Evolutionary conservation across 2,329 filamentous ascomycete genomes (phyloP), one percentile per base, ranked within the genome.

Genomic region (Myriangium duriaei): DNA sequence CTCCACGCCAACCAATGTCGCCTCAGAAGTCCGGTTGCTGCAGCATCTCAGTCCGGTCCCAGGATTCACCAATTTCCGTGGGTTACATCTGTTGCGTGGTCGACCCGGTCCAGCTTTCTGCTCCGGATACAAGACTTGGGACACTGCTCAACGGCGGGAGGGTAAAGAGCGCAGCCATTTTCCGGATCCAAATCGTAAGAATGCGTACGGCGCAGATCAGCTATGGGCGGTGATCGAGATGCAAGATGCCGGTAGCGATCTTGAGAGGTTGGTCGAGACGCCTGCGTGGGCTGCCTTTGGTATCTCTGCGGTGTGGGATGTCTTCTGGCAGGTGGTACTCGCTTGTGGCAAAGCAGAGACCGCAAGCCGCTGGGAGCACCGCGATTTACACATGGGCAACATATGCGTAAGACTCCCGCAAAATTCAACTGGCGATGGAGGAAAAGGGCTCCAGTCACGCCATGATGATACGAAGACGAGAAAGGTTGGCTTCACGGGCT

Each of bases 361-460:
- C 48, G 66, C 64, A 38, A 67, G 69, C 4, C 56, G 64, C 36
- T 80, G 79, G 48, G 76, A 80, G 61, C 76, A 80, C 52, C 69
- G 76, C 13, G 76, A 80, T 54, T 56, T 80, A 3, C 76, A 80
- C 54, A 60, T 76, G 24, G 75, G 74, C n/a, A 80, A 80, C 47
- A 69, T 80, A 12, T 79, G 76, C 50, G 68, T 78, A 37, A 15
- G 30, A 16, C n/a, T 34, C 37, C 30, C 30, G 31, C n/a, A n/a
- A n/a, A n/a, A n/a, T n/a, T n/a, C 31, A 41, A 35, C 19, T 21
- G 30, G 21, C n/a, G n/a, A n/a, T n/a, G n/a, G n/a, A n/a, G n/a
- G n/a, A n/a, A n/a, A n/a, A n/a, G n/a, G n/a, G 4, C 32, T 5
- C 11, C 44, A 11, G 14, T 28, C 11, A 34, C 32, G 15, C 18